Base-by-base conservation (phyloP, 306 rosid species). In the Acacia confusa region DNA sequence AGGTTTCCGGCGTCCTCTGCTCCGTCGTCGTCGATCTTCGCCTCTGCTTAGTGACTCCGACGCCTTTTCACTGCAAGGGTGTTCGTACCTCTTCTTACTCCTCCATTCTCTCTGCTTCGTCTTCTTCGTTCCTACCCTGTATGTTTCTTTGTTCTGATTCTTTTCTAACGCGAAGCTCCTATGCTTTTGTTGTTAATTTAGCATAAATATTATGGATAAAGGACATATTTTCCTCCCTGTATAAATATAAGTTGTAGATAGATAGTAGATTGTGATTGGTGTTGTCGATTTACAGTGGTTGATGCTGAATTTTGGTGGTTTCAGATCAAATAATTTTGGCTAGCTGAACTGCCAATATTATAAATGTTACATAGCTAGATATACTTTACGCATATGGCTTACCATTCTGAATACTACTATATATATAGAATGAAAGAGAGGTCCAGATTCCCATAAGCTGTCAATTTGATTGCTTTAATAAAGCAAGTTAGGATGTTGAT, bases 121-220 rank as follows among this genome's bases (percentile, higher is more conserved):
- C 45, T 9, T 43, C 45, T 9, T 43, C 45, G 13, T 43, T 9
- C 45, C 45, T 43, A 10, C 12, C 12, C 45, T 43, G 45, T 43
- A 43, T 9, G 45, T 43, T 43, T 9, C 3, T 43, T 43, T 10
- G 45, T 10, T 10, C 45, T 43, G 45, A 10, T 43, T 43, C 6
- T 72, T 58, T 44, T 30, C 43, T 69, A 32, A n/a, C 53, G 57
- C 6, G 50, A 58, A 61, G 77, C 75, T 55, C 81, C 25, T 38
- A 67, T 71, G 66, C 36, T 85, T 65, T 55, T 75, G 50, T 41
- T 76, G 60, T 65, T 68, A 52, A 52, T 65, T 43, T 57, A 78
- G 77, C 22, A 71, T 82, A 70, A 25, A 41, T 47, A 2, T 47
- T 2, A 41, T 43, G 63, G 45, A 75, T 69, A 70, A 53, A 52